phyloP scores from a whole-genome alignment of 768 basidiomycete species.

The Lactarius hengduanensis region DNA sequence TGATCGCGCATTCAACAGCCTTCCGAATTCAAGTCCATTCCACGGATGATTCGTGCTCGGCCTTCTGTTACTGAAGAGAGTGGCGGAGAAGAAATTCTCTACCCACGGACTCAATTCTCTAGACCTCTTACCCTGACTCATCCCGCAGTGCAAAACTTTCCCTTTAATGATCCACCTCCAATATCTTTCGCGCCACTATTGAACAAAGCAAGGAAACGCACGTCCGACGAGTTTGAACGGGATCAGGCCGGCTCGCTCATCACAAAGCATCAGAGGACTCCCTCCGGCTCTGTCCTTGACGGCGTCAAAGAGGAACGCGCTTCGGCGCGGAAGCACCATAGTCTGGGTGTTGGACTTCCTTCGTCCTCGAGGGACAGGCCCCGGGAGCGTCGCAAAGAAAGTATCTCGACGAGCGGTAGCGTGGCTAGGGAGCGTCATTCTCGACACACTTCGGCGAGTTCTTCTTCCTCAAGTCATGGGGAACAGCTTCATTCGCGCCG shows the following conservation, averaged over 20 bases:
- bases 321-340: slow-evolving; percentile 27
- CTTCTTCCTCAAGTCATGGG: slow-evolving; percentile 58
- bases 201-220: slow-evolving; percentile 34
- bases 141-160: slow-evolving; percentile 1
- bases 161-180: slow-evolving; percentile 18
- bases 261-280: slow-evolving; percentile 23
- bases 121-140: slow-evolving; percentile 4
- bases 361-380: slow-evolving; percentile 46
- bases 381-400: slow-evolving; percentile 42
- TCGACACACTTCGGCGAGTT: slow-evolving; percentile 67
- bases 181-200: slow-evolving; percentile 25
- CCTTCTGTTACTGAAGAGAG: slow-evolving; percentile 80
- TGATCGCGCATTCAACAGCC: slow-evolving; percentile 36
- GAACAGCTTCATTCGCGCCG: slow-evolving; percentile 55
- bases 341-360: slow-evolving; percentile 28
- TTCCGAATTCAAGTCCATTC: slow-evolving; percentile 43
- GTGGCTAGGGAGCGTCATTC: slow-evolving; percentile 42
- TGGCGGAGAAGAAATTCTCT: slow-evolving; percentile 87
- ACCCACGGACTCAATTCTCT: slow-evolving; percentile 55
- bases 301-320: slow-evolving; percentile 39
- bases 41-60: slow-evolving; percentile 53
- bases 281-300: slow-evolving; percentile 37
- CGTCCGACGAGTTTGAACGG: slow-evolving; percentile 37
- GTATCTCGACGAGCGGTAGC: slow-evolving; percentile 32
- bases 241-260: slow-evolving; percentile 32